Evolutionary conservation across 305 asterid species (phyloP).

Genomic region (Euphrasia arctica): DNA sequence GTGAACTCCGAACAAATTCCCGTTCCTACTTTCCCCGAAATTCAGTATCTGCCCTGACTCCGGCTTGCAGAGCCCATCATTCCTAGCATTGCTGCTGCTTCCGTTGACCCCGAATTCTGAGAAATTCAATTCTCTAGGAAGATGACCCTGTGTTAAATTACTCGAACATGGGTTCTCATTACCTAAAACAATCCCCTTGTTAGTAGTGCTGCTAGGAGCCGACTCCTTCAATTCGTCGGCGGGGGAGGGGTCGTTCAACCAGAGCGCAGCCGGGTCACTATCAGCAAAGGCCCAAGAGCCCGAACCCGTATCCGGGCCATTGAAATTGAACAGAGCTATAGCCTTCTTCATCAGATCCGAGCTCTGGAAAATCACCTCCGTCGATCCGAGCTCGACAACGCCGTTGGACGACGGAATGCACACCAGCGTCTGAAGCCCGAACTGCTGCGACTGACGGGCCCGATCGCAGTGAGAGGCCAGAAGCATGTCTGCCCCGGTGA

Average conservation of each 20-base stretch:
- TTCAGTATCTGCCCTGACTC: conserved; percentile 66
- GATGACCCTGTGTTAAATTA: conserved; percentile 33
- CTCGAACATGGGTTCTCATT: conserved; percentile 42
- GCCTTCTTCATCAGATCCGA: conserved; percentile 83
- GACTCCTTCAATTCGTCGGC: conserved; percentile 34
- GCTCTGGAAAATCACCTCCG: conserved; percentile 69
- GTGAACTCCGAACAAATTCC: conserved; percentile 38
- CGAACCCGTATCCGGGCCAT: conserved; percentile 38
- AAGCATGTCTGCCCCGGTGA: conserved; percentile 57
- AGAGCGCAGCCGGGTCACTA: conserved; percentile 28
- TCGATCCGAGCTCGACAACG: conserved; percentile 90
- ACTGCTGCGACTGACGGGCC: conserved; percentile 63
- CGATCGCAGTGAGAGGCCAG: conserved; percentile 60
- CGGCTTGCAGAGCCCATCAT: conserved; percentile 42
- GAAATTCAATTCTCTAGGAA: conserved; percentile 52
- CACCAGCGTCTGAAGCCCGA: conserved; percentile 76
- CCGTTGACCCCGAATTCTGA: conserved; percentile 53
- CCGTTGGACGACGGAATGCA: conserved; percentile 80
- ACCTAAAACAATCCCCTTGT: conserved; percentile 33
- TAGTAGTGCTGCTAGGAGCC: conserved; percentile 31
- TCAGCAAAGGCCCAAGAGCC: conserved; percentile 36
- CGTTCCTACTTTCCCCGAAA: conserved; percentile 54
- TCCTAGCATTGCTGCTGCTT: conserved; percentile 28
- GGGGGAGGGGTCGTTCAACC: conserved; percentile 48
- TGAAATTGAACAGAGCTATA: conserved; percentile 60